phyloP scores from a whole-genome alignment of 129 eudicot species.

The Tanacetum coccineum region DNA sequence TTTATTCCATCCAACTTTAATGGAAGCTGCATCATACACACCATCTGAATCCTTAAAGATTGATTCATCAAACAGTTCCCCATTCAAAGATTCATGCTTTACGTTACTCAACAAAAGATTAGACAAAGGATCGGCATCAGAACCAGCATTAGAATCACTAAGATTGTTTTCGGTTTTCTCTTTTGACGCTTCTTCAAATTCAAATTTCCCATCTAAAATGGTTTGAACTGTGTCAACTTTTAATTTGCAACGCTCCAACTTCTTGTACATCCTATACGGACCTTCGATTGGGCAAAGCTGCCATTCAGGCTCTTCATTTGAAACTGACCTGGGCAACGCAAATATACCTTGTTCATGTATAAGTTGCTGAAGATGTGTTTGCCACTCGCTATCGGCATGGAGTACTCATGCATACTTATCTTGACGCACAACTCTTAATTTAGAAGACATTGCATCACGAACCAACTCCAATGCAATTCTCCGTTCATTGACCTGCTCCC shows the following conservation, averaged over 20 bases:
- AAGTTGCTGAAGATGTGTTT: constrained; percentile 89
- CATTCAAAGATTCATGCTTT: constrained; percentile 48
- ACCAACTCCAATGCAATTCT: constrained; percentile 75
- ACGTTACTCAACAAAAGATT: constrained; percentile 48
- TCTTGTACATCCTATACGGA: constrained; percentile 88
- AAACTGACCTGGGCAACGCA: constrained; percentile 47
- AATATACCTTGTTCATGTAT: constrained; percentile 94
- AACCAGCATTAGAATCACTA: constrained; percentile 38
- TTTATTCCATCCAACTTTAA: constrained; percentile 55
- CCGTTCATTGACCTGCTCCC: constrained; percentile 87
- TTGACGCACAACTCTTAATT: constrained; percentile 89
- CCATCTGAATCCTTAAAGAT: constrained; percentile 63
- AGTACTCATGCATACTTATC: constrained; percentile 99
- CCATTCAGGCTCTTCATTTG: constrained; percentile 67
- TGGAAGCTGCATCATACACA: constrained; percentile 20
- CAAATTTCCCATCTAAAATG: constrained; percentile 60
- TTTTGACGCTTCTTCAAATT: constrained; percentile 34
- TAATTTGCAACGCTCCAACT: constrained; percentile 77
- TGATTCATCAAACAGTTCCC: constrained; percentile 62
- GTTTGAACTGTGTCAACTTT: constrained; percentile 34
- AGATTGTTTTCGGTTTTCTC: constrained; percentile 53
- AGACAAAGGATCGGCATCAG: constrained; percentile 45
- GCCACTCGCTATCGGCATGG: constrained; percentile 99
- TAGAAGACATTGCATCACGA: constrained; percentile 90
- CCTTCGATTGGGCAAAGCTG: constrained; percentile 68